Percentiles rank a stretch among this genome's conserved stretches.
Evolutionary conservation across 768 basidiomycete genomes (phyloP).

Genomic region (Rhodocollybia butyracea): DNA sequence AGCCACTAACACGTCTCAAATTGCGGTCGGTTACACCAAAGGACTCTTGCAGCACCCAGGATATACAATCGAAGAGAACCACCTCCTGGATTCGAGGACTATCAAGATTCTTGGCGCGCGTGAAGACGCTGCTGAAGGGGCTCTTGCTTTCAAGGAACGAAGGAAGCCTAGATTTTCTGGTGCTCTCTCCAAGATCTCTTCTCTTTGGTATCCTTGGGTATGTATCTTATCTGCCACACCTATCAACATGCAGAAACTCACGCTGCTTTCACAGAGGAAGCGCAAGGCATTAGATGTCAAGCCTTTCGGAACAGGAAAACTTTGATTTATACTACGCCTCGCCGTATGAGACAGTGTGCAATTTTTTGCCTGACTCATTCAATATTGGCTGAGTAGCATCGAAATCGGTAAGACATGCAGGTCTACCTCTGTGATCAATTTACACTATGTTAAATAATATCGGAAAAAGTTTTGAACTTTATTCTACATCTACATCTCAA

Average conservation of each 20-base stretch:
- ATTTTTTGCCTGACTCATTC: too few relatives aligned
- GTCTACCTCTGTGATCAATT: too few relatives aligned
- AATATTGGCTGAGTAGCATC: too few relatives aligned
- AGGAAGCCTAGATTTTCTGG: conserved; percentile 43
- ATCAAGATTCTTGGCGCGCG: conserved; percentile 36
- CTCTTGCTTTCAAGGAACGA: conserved; percentile 44
- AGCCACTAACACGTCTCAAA: conserved; percentile 46
- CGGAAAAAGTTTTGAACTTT: too few relatives aligned
- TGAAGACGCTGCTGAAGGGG: conserved; percentile 45
- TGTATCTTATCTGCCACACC: conserved; percentile 14
- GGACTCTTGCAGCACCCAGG: conserved; percentile 49
- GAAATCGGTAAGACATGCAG: too few relatives aligned
- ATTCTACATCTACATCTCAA: too few relatives aligned
- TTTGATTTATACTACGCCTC: too few relatives aligned
- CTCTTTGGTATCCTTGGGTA: conserved; percentile 52
- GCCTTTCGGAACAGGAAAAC: too few relatives aligned
- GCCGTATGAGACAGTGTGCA: too few relatives aligned
- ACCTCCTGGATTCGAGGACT: conserved; percentile 48
- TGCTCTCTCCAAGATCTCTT: conserved; percentile 35
- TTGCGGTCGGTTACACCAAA: conserved; percentile 50
- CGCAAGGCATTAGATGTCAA: too few relatives aligned
- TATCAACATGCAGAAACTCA: not conserved
- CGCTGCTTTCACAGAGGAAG: too few relatives aligned
- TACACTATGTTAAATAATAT: too few relatives aligned
- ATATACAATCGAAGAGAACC: conserved; percentile 49